These are phyloP conservation scores for Penicillium atrosanguineum DNA, from an alignment of 495 filamentous ascomycete species.

Conservation along the genomic window DNA sequence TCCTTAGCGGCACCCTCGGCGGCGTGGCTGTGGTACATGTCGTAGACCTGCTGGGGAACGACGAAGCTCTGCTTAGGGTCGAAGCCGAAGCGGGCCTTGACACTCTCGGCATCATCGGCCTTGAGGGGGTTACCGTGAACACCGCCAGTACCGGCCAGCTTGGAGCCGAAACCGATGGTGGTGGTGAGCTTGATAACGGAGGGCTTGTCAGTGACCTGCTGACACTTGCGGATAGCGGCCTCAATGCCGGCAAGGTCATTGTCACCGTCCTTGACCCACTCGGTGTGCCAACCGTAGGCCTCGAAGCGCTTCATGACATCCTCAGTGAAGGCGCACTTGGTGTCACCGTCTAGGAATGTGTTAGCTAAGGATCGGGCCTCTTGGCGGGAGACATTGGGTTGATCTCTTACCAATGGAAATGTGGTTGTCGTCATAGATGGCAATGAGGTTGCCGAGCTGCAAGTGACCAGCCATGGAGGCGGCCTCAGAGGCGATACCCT, in stretches of 20 bases:
- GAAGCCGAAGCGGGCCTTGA: slow-evolving; percentile 95
- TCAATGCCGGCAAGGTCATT: slow-evolving; percentile 85
- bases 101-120: slow-evolving; percentile 82
- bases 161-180: slow-evolving; percentile 96
- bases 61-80: slow-evolving; percentile 90
- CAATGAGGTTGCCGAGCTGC: slow-evolving; percentile 95
- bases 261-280: slow-evolving; percentile 87
- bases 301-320: slow-evolving; percentile 95
- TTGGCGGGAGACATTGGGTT: neutral
- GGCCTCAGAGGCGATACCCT: slow-evolving; percentile 93
- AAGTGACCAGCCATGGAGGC: slow-evolving; percentile 91
- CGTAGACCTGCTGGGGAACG: slow-evolving; percentile 93
- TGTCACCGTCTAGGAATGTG: slow-evolving; percentile 72
- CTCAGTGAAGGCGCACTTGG: slow-evolving; percentile 93
- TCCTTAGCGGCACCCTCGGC: slow-evolving; percentile 85
- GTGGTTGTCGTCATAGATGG: slow-evolving; percentile 97
- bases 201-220: slow-evolving; percentile 92
- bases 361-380: slow-evolving; percentile 4
- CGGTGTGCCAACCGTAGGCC: slow-evolving; percentile 94
- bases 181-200: slow-evolving; percentile 96
- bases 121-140: slow-evolving; percentile 97
- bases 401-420: slow-evolving; percentile 76
- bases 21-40: slow-evolving; percentile 78
- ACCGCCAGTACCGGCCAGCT: slow-evolving; percentile 86
- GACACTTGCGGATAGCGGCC: slow-evolving; percentile 77